These are phyloP conservation scores for Coemansia sp. DNA, from an alignment of 192 early-diverging fungal genomes.

Conservation along the genomic window DNA sequence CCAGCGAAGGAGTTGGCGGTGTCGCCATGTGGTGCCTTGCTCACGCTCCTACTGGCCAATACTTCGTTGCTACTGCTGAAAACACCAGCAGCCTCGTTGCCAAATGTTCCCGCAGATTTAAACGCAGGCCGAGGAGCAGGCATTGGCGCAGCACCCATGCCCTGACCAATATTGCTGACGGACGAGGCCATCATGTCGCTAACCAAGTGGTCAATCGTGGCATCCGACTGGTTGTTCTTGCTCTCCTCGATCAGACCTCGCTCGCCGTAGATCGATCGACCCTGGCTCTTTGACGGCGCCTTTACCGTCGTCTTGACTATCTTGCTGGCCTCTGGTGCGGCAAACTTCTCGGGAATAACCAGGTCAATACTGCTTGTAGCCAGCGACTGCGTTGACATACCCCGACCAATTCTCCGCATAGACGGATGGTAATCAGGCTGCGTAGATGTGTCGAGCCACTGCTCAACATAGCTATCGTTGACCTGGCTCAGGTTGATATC, in stretches of 20 bases:
- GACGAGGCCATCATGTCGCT: slow-evolving; percentile 33
- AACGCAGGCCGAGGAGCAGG: slow-evolving; percentile 3
- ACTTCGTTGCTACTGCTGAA: background rate
- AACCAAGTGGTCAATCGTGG: slow-evolving; percentile 32
- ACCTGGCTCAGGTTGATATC: slow-evolving; percentile 2
- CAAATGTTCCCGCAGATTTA: slow-evolving; percentile 6
- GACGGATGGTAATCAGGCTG: slow-evolving; percentile 6
- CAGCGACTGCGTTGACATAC: slow-evolving; percentile 3
- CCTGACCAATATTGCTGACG: slow-evolving; percentile 7
- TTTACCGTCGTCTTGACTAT: slow-evolving; percentile 6
- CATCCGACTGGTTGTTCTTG: slow-evolving; percentile 4
- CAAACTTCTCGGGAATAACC: slow-evolving; percentile 21
- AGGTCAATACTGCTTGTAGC: slow-evolving; percentile 14
- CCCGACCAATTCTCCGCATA: slow-evolving; percentile 1
- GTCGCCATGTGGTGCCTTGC: background rate
- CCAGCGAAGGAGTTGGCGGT: background rate
- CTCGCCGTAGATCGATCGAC: slow-evolving; percentile 28
- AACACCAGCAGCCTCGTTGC: background rate
- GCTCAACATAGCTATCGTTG: slow-evolving; percentile 20
- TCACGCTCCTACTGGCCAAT: background rate
- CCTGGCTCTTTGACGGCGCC: background rate
- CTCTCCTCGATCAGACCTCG: background rate
- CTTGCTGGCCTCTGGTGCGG: slow-evolving; percentile 1
- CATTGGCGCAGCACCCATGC: slow-evolving; percentile 4
- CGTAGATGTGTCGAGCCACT: slow-evolving; percentile 17